These are phyloP conservation scores for Eremochloa ophiuroides DNA, from an alignment of 176 grass and related monocot genomes.

Conservation along the genomic window DNA sequence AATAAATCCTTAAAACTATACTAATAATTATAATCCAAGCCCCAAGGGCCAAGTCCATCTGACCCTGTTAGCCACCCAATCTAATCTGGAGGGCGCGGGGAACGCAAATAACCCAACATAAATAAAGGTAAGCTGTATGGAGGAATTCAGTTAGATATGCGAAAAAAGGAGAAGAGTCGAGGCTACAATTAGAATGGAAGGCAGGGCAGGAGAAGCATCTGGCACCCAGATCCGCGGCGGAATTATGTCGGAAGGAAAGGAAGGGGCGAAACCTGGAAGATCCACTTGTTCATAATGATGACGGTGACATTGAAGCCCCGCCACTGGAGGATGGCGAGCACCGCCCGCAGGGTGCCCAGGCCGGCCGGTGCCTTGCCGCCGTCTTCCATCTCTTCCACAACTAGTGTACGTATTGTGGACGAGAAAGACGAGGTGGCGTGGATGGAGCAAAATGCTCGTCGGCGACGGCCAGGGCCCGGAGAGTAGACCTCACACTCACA, in stretches of 20 bases:
- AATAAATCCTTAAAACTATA: no score
- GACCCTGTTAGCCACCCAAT: background rate
- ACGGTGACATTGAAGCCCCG: constrained; percentile 97
- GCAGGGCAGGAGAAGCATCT: background rate
- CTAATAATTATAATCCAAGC: background rate
- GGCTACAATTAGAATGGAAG: no score
- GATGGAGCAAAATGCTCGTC: background rate
- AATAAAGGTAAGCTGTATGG: background rate
- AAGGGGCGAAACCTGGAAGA: constrained; percentile 74
- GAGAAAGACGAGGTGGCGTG: background rate
- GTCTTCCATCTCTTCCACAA: constrained; percentile 49
- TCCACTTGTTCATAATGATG: constrained; percentile 99
- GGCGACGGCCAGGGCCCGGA: background rate
- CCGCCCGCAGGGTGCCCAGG: constrained; percentile 52
- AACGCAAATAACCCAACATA: no score
- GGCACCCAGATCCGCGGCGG: constrained; percentile 20
- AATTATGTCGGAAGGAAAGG: background rate
- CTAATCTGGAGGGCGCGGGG: background rate
- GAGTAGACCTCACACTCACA: background rate
- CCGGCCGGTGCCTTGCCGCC: constrained; percentile 29
- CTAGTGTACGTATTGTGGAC: background rate
- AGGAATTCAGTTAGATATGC: background rate
- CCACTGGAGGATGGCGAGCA: constrained; percentile 88
- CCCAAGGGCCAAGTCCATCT: background rate
- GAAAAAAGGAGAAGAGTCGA: background rate